Base-by-base conservation (phyloP, 2,329 filamentous ascomycete genomes). In the Arthroderma uncinatum region DNA sequence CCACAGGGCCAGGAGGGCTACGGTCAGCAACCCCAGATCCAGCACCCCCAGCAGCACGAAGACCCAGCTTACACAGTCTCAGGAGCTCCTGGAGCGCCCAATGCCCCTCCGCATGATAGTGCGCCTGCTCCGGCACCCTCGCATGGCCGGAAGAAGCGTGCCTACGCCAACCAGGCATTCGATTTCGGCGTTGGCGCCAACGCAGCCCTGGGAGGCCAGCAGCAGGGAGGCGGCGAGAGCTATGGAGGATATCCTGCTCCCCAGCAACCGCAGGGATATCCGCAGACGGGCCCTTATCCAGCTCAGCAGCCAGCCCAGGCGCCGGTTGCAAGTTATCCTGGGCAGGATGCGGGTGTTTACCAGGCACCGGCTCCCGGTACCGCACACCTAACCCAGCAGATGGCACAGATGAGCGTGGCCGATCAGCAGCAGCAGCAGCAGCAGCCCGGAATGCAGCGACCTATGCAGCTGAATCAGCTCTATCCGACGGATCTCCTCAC, bases 91-190 rank as follows among this genome's bases (percentile, higher is more conserved):
- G 34, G 34, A 16, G 30, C 9, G 14, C 37, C 37, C 34, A 42
- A 55, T 55, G 53, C 53, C 10, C 62, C 69, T 56, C 62, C 64
- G 53, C 69, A 70, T 37, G 65, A 61, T 44, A 30, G 40, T 16
- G 57, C 60, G 30, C 42, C 47, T 28, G 54, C 55, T 30, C 23
- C 57, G 3, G 44, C 6, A n/a, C 62, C 59, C 9, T 23, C 58
- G 4, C 63, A 63, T 57, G 72, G 66, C 58, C 70, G 66, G 78
- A 96, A 95, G 82, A 95, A 95, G 81, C 82, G 90, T 78, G 86
- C 87, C 58, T 97, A 97, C 76, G 93, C 93, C 56, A 89, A 89
- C 58, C 87, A 94, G 72, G 92, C 92, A 48, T 98, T 95, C 73
- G 92, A 95, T 59, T 93, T 97, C 66, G 89, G 87, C 54, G 81